phyloP scores from a whole-genome alignment of 1,284 basidiomycete species.

The Peniophora sp. region DNA sequence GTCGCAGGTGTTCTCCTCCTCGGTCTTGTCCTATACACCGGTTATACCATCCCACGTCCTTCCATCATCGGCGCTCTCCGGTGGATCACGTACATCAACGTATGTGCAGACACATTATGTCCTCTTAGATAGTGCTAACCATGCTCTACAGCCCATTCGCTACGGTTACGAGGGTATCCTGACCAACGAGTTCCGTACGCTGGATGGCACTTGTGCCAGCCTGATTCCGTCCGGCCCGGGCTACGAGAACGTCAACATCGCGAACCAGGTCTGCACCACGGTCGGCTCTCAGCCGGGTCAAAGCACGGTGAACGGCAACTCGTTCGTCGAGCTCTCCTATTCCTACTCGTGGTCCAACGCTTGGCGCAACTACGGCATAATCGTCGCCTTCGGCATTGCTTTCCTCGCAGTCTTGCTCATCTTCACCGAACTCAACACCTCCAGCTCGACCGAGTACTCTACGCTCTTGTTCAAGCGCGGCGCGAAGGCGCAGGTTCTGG shows the following conservation, averaged over 20 bases:
- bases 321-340: conserved; percentile 53
- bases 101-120: conserved; percentile 27
- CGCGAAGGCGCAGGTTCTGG: conserved; percentile 13
- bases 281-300: conserved; percentile 45
- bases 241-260: conserved; percentile 42
- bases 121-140: conserved; percentile 3
- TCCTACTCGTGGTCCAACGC: conserved; percentile 52
- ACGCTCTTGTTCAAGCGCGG: conserved; percentile 37
- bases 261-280: conserved; percentile 55
- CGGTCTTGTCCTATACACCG: conserved; percentile 38
- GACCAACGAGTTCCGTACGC: conserved; percentile 48
- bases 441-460: conserved; percentile 20
- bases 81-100: conserved; percentile 61
- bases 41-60: conserved; percentile 41
- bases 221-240: conserved; percentile 40
- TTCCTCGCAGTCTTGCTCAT: conserved; percentile 41
- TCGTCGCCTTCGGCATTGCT: conserved; percentile 41
- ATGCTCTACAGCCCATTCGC: conserved; percentile 27
- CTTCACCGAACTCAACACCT: conserved; percentile 42
- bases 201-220: conserved; percentile 30
- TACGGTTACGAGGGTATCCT: conserved; percentile 48
- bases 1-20: conserved; percentile 49
- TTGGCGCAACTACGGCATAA: conserved; percentile 62
- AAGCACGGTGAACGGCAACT: conserved; percentile 37
- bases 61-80: conserved; percentile 55